A percentile compares a stretch with the other conserved stretches of the same genome.
Evolutionary conservation across 192 early-diverging fungal genomes (phyloP).

Genomic region (Geranomyces variabilis): DNA sequence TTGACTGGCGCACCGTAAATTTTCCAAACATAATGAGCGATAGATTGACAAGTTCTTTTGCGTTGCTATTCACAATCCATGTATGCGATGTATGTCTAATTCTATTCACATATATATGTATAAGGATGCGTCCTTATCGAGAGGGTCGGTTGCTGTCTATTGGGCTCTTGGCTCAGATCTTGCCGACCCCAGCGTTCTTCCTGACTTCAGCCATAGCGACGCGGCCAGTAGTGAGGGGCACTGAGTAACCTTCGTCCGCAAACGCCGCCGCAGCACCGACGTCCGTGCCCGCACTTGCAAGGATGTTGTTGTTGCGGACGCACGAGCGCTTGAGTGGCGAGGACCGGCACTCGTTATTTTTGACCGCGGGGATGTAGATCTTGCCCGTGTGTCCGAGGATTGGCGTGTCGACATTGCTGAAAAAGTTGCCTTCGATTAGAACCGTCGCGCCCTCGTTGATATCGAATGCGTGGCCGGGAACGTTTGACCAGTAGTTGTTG

Average conservation of each 20-base stretch:
- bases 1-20: too few species aligned
- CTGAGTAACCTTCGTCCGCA: background rate
- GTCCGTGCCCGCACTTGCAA: background rate
- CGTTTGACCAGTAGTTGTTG: background rate
- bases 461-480: constrained; percentile 5
- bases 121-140: too few species aligned
- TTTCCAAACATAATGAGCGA: too few species aligned
- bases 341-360: background rate
- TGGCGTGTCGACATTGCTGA: background rate
- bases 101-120: too few species aligned
- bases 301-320: constrained; percentile 2
- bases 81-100: too few species aligned
- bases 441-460: background rate
- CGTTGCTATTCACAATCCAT: too few species aligned
- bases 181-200: constrained; percentile 7
- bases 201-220: background rate
- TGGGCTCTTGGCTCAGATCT: background rate
- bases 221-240: background rate
- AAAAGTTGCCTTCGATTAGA: background rate
- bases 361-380: background rate
- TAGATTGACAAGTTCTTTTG: too few species aligned
- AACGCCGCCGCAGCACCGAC: background rate
- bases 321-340: background rate
- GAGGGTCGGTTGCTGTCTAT: too few species aligned
- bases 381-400: background rate